Evolutionary conservation across 345 rosid genomes (phyloP).

Genomic region (Rubroshorea leprosula): DNA sequence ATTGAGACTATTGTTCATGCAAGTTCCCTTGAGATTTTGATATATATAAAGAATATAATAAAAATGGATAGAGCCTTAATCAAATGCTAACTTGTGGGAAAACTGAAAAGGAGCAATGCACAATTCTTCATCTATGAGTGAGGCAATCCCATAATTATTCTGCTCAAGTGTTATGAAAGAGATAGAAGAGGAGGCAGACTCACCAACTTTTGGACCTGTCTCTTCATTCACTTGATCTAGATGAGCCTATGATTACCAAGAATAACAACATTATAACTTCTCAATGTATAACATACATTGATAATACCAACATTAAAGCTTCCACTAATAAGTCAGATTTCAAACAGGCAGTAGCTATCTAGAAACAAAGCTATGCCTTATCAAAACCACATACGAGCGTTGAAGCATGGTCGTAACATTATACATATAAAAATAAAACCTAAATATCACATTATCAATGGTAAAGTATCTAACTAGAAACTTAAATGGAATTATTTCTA

Average conservation of each 20-base stretch:
- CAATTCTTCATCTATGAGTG: background rate
- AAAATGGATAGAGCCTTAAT: background rate
- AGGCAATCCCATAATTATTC: background rate
- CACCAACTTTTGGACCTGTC: conserved; percentile 56
- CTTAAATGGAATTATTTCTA: too few species aligned
- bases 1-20: background rate
- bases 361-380: background rate
- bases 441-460: too few species aligned
- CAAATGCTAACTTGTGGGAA: too few species aligned
- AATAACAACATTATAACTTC: conserved; percentile 3
- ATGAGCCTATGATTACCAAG: conserved; percentile 44
- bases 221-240: conserved; percentile 62
- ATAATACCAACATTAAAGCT: background rate
- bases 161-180: background rate
- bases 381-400: background rate
- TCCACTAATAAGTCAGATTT: background rate
- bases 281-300: background rate
- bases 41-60: background rate
- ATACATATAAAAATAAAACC: background rate
- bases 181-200: conserved; percentile 11
- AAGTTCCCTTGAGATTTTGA: background rate
- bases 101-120: background rate
- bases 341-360: background rate
- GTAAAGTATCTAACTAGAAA: too few species aligned
- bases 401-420: background rate